phyloP scores from a whole-genome alignment of 139 green algal species.

The Penium margaritaceum region DNA sequence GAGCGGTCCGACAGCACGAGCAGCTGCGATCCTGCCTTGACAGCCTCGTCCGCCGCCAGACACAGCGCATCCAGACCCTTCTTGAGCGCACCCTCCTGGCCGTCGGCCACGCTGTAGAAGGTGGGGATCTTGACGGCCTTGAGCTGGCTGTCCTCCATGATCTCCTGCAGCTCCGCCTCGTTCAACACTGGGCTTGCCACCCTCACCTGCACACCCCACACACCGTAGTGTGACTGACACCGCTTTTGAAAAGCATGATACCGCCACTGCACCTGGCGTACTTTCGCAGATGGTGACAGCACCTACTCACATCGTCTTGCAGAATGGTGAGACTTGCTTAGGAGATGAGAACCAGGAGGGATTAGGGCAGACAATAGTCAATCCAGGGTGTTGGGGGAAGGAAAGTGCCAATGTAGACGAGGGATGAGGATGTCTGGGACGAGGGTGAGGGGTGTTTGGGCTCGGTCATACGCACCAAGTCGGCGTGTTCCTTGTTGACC shows the following conservation, averaged over 20 bases:
- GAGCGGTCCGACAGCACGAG: slow-evolving; percentile 48
- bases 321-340: no score
- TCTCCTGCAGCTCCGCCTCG: slow-evolving; percentile 72
- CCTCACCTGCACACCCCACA: slow-evolving; percentile 52
- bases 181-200: slow-evolving; percentile 81
- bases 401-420: not conserved
- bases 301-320: no score
- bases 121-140: slow-evolving; percentile 39
- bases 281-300: no score
- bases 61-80: slow-evolving; percentile 63
- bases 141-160: slow-evolving; percentile 36
- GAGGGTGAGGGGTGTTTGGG: slow-evolving; percentile 1
- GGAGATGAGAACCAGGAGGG: no score
- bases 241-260: no score
- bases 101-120: slow-evolving; percentile 47
- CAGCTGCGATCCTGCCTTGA: slow-evolving; percentile 67
- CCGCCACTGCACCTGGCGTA: no score
- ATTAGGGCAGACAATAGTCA: no score
- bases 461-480: slow-evolving; percentile 51
- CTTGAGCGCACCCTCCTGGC: slow-evolving; percentile 35
- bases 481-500: slow-evolving; percentile 54
- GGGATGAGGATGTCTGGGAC: not conserved
- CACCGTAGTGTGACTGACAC: not conserved
- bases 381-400: not conserved
- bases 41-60: slow-evolving; percentile 70